These are phyloP conservation scores for Pseudoturritis turrita DNA, from an alignment of 345 rosid species.

Conservation along the genomic window DNA sequence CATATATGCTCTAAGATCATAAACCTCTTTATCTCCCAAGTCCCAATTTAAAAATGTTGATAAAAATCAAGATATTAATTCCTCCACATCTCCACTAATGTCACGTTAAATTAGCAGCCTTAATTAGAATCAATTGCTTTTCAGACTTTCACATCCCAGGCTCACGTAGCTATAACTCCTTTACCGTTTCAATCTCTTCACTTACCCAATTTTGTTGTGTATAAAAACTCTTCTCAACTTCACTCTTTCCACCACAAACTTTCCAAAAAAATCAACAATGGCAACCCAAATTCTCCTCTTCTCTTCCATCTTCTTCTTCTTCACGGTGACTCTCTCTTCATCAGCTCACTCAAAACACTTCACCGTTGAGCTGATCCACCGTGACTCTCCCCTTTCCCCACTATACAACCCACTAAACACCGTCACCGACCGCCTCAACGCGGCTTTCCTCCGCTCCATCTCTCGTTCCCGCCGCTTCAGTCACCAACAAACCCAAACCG, in stretches of 20 bases:
- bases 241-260: not conserved
- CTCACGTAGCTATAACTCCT: slow-evolving; percentile 12
- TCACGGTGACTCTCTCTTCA: slow-evolving; percentile 13
- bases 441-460: slow-evolving; percentile 44
- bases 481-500: not conserved
- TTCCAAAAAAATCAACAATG: slow-evolving; percentile 1
- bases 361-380: slow-evolving; percentile 42
- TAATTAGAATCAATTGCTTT: not conserved
- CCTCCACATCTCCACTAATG: slow-evolving; percentile 11
- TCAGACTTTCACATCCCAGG: not conserved
- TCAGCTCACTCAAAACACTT: slow-evolving; percentile 12
- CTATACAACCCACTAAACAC: slow-evolving; percentile 37
- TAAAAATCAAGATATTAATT: not conserved
- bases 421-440: slow-evolving; percentile 32
- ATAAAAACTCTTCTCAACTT: slow-evolving; percentile 9
- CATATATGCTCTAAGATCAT: not conserved
- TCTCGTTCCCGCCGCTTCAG: slow-evolving; percentile 38
- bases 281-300: not conserved
- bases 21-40: not conserved
- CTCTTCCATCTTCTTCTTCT: not conserved
- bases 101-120: not conserved
- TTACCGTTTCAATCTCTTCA: slow-evolving; percentile 23
- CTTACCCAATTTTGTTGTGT: not conserved
- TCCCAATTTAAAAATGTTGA: not conserved
- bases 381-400: slow-evolving; percentile 56